Base-by-base conservation (phyloP, 768 basidiomycete species). In the Leucogyrophana mollusca region DNA sequence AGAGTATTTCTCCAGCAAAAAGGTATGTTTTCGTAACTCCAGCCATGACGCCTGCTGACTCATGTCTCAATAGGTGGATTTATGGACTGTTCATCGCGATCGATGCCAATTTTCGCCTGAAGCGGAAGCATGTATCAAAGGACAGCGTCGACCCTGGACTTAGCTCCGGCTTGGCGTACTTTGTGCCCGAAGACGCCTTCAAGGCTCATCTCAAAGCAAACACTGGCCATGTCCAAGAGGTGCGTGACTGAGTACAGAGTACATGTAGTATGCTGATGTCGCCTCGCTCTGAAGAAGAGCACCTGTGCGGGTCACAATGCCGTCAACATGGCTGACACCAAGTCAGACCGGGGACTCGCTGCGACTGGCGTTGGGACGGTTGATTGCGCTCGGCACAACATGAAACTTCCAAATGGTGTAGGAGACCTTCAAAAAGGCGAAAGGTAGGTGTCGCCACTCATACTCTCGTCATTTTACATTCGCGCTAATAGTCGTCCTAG, bases 111-210 rank as follows among this genome's bases (percentile, higher is more conserved):
- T 65, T 67, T 35, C 52, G 55, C 5, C 34, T 62, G 49, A 49
- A n/a, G 7, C 45, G n/a, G n/a, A n/a, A n/a, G n/a, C n/a, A n/a
- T 22, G 57, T 57, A 2, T 65, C 61, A 9, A 59, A 24, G 10
- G 51, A 59, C 7, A 50, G 54, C 10, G 42, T 41, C 10, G 63
- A 67, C 46, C 65, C 65, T 13, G 53, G 54, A 4, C 55, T 67
- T 7, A 62, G 58, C 40, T 38, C 50, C 16, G 61, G 65, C 0
- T 55, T 43, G 33, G 50, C 61, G 1, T 67, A 59, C 43, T 49
- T 64, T 23, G 59, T 64, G 4, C 58, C 57, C n/a, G 56, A 55
- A 11, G 47, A 6, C 3, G 38, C 36, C 10, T 65, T 54, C 36
- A 45, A 40, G 27, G 23, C 32, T 11, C 51, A 56, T 35, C 37